Base-by-base conservation (phyloP, 106 monocot genomes). In the Alisma plantagoaquatica region DNA sequence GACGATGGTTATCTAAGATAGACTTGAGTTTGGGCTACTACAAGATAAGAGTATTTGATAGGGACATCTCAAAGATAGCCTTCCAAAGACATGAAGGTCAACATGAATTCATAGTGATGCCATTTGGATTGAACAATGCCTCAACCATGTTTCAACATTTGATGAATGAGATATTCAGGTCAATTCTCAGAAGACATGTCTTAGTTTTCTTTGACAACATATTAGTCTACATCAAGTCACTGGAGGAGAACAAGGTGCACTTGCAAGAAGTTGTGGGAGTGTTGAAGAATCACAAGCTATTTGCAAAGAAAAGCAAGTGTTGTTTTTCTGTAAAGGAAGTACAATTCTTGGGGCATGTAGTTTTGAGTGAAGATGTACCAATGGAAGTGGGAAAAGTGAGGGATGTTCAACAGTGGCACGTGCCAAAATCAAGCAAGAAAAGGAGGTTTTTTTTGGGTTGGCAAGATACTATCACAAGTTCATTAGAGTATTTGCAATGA, bases 191-290 rank as follows among this genome's bases (percentile, higher is more conserved):
- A 0, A 32, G 27, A 7, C 51, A 49, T 62, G 6, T 63, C 2
- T 51, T 63, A 23, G 62, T 41, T 0, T 63, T 63, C 26, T 51
- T 63, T 31, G 29, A 63, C 41, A 51, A 63, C 15, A 63, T 63
- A n/a, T n/a, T 51, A 11, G 17, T 63, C 2, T 63, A 51, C 27
- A 63, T 21, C 16, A 5, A 1, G 2, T 3, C 7, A 4, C 14
- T 0, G 20, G 50, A 51, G 0, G 23, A 19, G 2, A 29, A 63
- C 27, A 10, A 41, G 7, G 0, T 51, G 0, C 50, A 63, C 15
- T 16, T 51, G 1, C 2, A 0, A 2, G 2, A 4, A 10, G 20
- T 18, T 2, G 1, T 54, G 17, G 0, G 21, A 4, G 1, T 31
- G 8, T 31, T 49, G 8, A 30, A 31, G 4, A 1, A 27, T 18